Evolutionary conservation across 768 basidiomycete species (phyloP), one percentile per base, ranked within the genome.

Genomic region (Coprinopsis strossmayeri): DNA sequence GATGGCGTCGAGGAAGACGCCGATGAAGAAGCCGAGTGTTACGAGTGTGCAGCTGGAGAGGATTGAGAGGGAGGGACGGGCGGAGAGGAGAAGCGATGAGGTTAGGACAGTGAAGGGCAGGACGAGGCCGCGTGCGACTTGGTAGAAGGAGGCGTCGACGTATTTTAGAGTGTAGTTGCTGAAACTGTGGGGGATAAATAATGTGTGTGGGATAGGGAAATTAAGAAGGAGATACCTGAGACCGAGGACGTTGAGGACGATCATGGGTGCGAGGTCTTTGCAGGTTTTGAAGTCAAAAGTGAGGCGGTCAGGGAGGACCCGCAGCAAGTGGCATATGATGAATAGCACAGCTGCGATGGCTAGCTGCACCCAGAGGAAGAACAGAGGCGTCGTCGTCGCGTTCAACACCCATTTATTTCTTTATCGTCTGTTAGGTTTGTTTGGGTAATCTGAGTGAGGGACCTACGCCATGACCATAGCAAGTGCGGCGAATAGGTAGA

Each of bases 101-200:
- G 91, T 84, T 59, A 72, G 70, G 57, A 96, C 91, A 15, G 95
- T 98, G 73, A 92, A 87, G 0, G 95, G 94, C 20, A 98, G 81
- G 24, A 98, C 81, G 52, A 98, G 76, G 9, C 94, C 94, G 13
- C 94, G 85, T 0, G 94, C 94, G 53, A 98, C 87, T 70, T 95
- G 93, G 64, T 95, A 93, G 67, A 95, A 92, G 0, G 91, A 93
- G 11, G 91, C 90, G 49, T 93, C 92, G 56, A 96, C 93, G 59
- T 87, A 91, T 81, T 92, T 90, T 50, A 94, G 76, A 34, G 87
- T 91, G 61, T 82, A 92, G 63, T 93, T 94, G 66, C 88, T 89
- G 61, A 89, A 85, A 59, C 88, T 91, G 61, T 25, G 18, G 17
- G 3, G 25, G 28, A 28, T 9, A 18, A 9, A n/a, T 12, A 23